Evolutionary conservation across 2,329 filamentous ascomycete species (phyloP).

Genomic region (Colletotrichum liaoningense): DNA sequence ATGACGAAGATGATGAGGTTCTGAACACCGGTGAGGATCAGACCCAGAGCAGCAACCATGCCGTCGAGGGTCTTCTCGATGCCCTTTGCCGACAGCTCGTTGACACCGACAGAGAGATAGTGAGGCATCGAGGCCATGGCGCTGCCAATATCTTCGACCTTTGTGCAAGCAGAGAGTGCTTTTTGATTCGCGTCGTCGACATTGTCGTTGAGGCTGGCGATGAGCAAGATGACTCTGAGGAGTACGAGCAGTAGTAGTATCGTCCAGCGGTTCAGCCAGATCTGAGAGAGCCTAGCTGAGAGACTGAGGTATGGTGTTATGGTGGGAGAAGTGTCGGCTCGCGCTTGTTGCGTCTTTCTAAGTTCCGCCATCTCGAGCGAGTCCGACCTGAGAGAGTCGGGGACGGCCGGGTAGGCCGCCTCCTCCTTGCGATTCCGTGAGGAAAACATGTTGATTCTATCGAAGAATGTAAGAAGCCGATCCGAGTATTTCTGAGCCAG

Average conservation of each 20-base stretch:
- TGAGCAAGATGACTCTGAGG: constrained; percentile 81
- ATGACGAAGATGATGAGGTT: constrained; percentile 92
- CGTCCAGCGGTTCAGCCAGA: constrained; percentile 99
- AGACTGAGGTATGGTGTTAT: constrained; percentile 94
- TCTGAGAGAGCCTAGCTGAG: constrained; percentile 88
- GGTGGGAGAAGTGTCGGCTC: constrained; percentile 71
- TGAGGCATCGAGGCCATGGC: constrained; percentile 98
- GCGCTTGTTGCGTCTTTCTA: constrained; percentile 45
- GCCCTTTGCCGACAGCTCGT: constrained; percentile 82
- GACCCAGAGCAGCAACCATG: constrained; percentile 80
- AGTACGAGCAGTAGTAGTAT: constrained; percentile 88
- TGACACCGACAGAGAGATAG: constrained; percentile 90
- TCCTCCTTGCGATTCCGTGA: constrained; percentile 46
- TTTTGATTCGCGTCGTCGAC: constrained; percentile 81
- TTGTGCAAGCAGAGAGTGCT: constrained; percentile 89
- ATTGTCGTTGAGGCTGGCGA: constrained; percentile 77
- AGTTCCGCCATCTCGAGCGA: constrained; percentile 50
- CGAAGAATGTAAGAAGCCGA: constrained; percentile 36
- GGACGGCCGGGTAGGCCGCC: constrained; percentile 49
- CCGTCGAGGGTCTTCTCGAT: constrained; percentile 85
- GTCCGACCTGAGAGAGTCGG: constrained; percentile 49
- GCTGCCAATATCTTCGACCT: constrained; percentile 92
- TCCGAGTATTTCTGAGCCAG: constrained; percentile 19
- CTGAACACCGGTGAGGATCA: constrained; percentile 86
- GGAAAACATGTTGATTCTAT: constrained; percentile 51